phyloP scores from a whole-genome alignment of 2,329 filamentous ascomycete genomes.

The Calonectria crousiana region DNA sequence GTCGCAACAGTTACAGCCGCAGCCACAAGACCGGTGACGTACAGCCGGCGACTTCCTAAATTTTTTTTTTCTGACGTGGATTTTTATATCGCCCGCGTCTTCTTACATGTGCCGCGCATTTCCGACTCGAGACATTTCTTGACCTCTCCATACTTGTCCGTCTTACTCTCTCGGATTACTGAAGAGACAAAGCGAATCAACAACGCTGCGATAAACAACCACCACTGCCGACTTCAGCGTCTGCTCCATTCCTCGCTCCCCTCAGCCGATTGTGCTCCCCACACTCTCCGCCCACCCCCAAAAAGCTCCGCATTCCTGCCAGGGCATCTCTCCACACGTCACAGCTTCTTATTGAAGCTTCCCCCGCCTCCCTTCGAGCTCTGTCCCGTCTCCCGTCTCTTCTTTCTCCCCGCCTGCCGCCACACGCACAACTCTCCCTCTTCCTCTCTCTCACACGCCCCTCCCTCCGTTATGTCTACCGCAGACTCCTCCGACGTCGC shows the following conservation, averaged over 20 bases:
- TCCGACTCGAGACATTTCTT: background rate
- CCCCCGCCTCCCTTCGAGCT: background rate
- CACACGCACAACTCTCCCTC: background rate
- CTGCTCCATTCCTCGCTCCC: conserved; percentile 33
- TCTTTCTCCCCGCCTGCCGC: conserved; percentile 16
- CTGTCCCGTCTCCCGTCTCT: conserved; percentile 3
- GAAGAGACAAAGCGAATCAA: background rate
- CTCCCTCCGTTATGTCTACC: conserved; percentile 37
- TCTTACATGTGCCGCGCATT: conserved; percentile 6
- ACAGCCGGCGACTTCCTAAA: background rate
- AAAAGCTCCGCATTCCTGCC: conserved; percentile 35
- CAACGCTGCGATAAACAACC: background rate
- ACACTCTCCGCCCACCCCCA: conserved; percentile 30
- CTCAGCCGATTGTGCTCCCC: conserved; percentile 40
- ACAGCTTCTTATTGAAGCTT: conserved; percentile 7
- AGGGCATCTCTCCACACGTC: conserved; percentile 26
- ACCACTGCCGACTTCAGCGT: background rate
- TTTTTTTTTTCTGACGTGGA: conserved; percentile 15
- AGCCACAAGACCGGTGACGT: conserved; percentile 32
- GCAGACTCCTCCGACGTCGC: conserved; percentile 41
- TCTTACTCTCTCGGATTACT: background rate
- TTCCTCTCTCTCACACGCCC: conserved; percentile 3
- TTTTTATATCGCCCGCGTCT: conserved; percentile 6
- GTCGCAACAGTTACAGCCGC: conserved; percentile 13
- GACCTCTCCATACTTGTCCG: background rate